Evolutionary conservation across 768 basidiomycete species (phyloP), one percentile per base, ranked within the genome.

Genomic region (Gyrodon lividus): DNA sequence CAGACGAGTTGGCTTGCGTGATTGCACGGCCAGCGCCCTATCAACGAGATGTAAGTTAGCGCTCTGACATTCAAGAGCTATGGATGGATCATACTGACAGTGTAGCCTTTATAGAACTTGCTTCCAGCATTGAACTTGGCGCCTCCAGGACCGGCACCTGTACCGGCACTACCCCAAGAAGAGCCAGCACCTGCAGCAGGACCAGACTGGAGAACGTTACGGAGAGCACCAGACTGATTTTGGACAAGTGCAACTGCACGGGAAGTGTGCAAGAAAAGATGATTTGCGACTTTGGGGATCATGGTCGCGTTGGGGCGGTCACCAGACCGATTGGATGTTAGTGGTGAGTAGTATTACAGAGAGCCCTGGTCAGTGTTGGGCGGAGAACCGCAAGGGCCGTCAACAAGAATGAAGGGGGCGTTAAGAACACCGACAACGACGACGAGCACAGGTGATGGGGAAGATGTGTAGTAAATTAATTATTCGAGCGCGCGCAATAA

Each of bases 221-320:
- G 75, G 65, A 91, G 74, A 0, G 87, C 80, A 5, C 77, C 72
- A 5, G 77, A 77, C 66, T 87, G 87, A 55, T 84, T 83, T 59
- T 91, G 88, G 50, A 87, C 84, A 43, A 84, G 81, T 0, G 86
- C 82, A 42, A 84, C 89, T 14, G 86, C 88, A 62, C 89, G 84
- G 13, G 84, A 78, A 0, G 87, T 87, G 57, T 84, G 83, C 54
- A 90, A 81, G 30, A 92, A 71, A 46, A 92, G 75, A 45, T 86
- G 82, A n/a, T 83, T 86, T 26, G 87, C 84, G 72, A 88, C 84
- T 70, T 90, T 89, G 45, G 90, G 89, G 63, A 93, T 73, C 90
- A 92, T 92, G 19, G 59, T 61, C 45, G 58, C 55, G 24, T 4
- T 6, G 8, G 8, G 43, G 30, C n/a, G 20, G 16, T 12, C 4